Percentiles rank a stretch among this genome's conserved stretches.
Evolutionary conservation across 306 rosid species (phyloP).

Genomic region (Astragalus membranaceus): DNA sequence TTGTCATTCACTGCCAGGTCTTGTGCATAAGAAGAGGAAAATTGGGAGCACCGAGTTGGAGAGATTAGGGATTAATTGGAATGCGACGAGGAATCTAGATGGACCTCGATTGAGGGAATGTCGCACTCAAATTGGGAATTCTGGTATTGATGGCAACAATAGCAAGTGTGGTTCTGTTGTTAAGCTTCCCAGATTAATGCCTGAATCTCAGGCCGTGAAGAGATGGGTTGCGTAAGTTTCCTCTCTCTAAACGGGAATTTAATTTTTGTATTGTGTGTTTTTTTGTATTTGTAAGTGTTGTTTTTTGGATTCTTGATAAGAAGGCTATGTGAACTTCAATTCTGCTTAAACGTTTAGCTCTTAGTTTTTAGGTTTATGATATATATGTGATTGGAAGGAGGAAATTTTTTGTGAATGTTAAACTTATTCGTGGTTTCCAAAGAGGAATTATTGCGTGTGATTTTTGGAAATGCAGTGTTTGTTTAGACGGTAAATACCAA

Average conservation of each 20-base stretch:
- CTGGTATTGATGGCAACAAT: constrained; percentile 24
- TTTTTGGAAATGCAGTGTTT: neutral
- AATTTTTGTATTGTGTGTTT: neutral
- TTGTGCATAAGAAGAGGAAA: constrained; percentile 31
- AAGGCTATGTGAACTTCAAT: neutral
- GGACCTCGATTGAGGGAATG: constrained; percentile 76
- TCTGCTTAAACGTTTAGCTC: neutral
- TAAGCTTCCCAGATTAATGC: constrained; percentile 28
- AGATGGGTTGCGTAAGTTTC: constrained; percentile 68
- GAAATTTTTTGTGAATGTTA: neutral
- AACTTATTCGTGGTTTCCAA: neutral
- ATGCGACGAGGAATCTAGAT: constrained; percentile 30
- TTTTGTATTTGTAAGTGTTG: neutral
- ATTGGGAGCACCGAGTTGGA: constrained; percentile 55
- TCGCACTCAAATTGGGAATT: constrained; percentile 30
- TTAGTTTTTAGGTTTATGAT: neutral
- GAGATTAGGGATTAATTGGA: constrained; percentile 71
- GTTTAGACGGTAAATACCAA: neutral
- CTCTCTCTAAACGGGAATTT: neutral
- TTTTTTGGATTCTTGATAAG: neutral
- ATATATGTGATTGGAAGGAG: neutral
- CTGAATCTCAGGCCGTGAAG: constrained; percentile 50
- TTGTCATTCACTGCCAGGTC: neutral
- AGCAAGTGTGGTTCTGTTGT: constrained; percentile 35
- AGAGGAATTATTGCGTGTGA: neutral